A percentile compares a stretch with the other conserved stretches of the same genome.
phyloP scores from a whole-genome alignment of 1,139 yeast species.

The Pichia sp. region DNA sequence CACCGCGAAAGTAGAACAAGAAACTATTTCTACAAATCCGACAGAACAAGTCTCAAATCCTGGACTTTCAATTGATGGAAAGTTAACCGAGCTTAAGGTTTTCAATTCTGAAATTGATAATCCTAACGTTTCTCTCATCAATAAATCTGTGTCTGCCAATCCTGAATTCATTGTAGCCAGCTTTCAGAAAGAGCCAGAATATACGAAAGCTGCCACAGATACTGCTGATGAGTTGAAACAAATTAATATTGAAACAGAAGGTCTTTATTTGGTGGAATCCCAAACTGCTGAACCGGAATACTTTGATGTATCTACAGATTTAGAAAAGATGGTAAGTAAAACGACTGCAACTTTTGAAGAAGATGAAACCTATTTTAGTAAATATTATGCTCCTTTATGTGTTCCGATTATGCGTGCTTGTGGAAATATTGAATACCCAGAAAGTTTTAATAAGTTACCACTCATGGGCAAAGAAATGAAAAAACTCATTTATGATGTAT shows the following conservation, averaged over 20 bases:
- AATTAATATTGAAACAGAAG: background rate
- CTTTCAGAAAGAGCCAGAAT: background rate
- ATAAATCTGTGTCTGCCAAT: too few species aligned
- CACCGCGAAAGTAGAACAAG: too few species aligned
- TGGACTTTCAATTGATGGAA: too few species aligned
- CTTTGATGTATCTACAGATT: background rate
- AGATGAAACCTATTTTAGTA: slow-evolving; percentile 33
- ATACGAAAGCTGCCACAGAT: background rate
- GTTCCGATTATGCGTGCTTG: slow-evolving; percentile 34
- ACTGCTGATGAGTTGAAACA: background rate
- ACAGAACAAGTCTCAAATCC: too few species aligned
- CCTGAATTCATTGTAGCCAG: too few species aligned
- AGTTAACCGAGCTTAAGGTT: too few species aligned
- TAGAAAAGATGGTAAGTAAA: slow-evolving; percentile 1
- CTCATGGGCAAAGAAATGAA: slow-evolving; percentile 32
- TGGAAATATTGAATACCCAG: slow-evolving; percentile 30
- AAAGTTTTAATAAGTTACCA: slow-evolving; percentile 21
- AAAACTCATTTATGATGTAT: slow-evolving; percentile 33
- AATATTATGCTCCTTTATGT: slow-evolving; percentile 33
- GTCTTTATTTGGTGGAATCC: background rate
- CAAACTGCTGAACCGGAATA: slow-evolving; percentile 3
- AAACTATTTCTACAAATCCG: too few species aligned
- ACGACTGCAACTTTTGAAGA: slow-evolving; percentile 29
- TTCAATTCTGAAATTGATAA: too few species aligned
- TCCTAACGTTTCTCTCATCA: too few species aligned